A percentile compares a stretch with the other conserved stretches of the same genome.
These are phyloP conservation scores for Fusarium torulosum DNA, from an alignment of 2,329 filamentous ascomycete genomes.

Conservation along the genomic window DNA sequence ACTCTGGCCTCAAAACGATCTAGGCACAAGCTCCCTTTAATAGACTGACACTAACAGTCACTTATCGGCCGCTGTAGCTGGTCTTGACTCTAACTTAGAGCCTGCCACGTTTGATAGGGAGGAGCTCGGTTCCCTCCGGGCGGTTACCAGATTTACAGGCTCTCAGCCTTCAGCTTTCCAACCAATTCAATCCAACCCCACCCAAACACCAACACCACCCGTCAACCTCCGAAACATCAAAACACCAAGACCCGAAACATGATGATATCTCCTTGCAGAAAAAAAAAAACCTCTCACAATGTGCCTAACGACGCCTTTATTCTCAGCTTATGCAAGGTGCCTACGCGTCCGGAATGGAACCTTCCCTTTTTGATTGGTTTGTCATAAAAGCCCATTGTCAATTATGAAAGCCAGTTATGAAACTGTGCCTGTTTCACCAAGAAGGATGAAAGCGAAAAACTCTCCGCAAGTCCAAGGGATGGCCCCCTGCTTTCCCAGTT, in stretches of 20 bases:
- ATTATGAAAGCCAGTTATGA: constrained; percentile 29
- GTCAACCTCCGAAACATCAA: constrained; percentile 31
- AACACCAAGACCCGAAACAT: constrained; percentile 43
- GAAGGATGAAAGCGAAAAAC: constrained; percentile 17
- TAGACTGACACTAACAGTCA: constrained; percentile 21
- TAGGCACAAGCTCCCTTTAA: constrained; percentile 8
- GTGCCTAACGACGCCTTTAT: constrained; percentile 15
- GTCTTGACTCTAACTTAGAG: constrained; percentile 25
- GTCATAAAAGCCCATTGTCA: constrained; percentile 2
- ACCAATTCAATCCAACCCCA: constrained; percentile 31
- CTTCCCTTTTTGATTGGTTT: constrained; percentile 31
- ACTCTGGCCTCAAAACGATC: constrained; percentile 22
- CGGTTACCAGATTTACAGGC: constrained; percentile 29
- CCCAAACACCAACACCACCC: constrained; percentile 16
- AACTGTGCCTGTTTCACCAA: constrained; percentile 45
- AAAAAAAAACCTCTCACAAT: neutral
- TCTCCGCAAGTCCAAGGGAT: constrained; percentile 13
- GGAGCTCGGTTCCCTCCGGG: constrained; percentile 42
- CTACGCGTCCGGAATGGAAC: constrained; percentile 12
- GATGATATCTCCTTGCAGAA: constrained; percentile 27
- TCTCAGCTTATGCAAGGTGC: constrained; percentile 20
- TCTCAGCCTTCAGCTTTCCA: neutral
- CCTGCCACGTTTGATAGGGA: constrained; percentile 35
- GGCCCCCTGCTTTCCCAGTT: constrained; percentile 9
- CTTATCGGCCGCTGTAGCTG: constrained; percentile 14